Conservation (phyloP, 2,329 filamentous ascomycete genomes). For the Ophiostoma perfectum region DNA sequence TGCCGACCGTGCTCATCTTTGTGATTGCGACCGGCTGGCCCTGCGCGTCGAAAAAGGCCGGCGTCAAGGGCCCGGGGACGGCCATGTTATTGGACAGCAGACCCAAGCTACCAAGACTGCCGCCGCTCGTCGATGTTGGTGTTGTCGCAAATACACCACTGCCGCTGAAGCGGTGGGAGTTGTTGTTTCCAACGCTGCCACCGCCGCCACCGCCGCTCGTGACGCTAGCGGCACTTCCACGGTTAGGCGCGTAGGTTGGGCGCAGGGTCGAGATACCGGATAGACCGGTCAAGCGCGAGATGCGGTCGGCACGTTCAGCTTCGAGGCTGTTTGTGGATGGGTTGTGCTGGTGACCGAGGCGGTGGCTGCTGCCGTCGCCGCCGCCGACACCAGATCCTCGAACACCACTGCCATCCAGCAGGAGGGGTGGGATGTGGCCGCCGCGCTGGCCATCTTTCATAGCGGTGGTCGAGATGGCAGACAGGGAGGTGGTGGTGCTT, state of each 20-base stretch:
- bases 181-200: neutral
- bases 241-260: conserved; percentile 32
- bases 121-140: conserved; percentile 41
- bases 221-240: conserved; percentile 18
- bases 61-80: conserved; percentile 40
- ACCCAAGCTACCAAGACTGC: conserved; percentile 25
- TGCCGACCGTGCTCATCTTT: conserved; percentile 86
- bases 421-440: conserved; percentile 38
- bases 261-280: conserved; percentile 76
- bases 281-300: conserved; percentile 88
- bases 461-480: conserved; percentile 83
- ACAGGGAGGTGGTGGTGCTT: conserved; percentile 85
- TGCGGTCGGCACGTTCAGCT: conserved; percentile 88
- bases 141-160: conserved; percentile 35
- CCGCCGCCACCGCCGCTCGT: conserved; percentile 29
- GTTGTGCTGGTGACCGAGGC: conserved; percentile 54
- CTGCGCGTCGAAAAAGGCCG: conserved; percentile 76
- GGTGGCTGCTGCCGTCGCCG: conserved; percentile 30
- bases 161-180: conserved; percentile 15
- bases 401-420: neutral
- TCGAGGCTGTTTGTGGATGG: conserved; percentile 70
- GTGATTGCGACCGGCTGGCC: conserved; percentile 62
- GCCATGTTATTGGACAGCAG: conserved; percentile 16
- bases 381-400: conserved; percentile 38
- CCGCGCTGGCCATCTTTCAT: conserved; percentile 96